Conservation (phyloP, 1,139 yeast genomes). For the Yamadazyma membranifaciens region DNA sequence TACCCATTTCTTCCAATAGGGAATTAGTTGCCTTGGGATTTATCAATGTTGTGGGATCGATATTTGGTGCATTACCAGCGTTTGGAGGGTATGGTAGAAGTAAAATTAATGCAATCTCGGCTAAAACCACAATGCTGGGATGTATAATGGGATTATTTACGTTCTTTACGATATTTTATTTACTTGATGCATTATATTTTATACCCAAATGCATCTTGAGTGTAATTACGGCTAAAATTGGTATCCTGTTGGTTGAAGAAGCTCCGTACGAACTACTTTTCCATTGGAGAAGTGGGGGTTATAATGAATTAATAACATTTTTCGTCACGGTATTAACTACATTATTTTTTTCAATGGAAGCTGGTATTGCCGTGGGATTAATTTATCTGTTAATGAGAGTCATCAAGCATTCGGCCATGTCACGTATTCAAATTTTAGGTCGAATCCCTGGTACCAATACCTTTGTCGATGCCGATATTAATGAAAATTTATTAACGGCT, state of each 20-base stretch:
- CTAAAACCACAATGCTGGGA: conserved; percentile 81
- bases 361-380: conserved; percentile 86
- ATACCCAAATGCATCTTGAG: conserved; percentile 82
- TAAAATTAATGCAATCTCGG: conserved; percentile 82
- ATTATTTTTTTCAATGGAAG: conserved; percentile 78
- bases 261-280: conserved; percentile 78
- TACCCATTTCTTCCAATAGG: conserved; percentile 71
- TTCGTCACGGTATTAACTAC: conserved; percentile 71
- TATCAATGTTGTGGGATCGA: conserved; percentile 63
- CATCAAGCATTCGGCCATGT: conserved; percentile 79
- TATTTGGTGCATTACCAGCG: conserved; percentile 82
- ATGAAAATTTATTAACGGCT: conserved; percentile 16
- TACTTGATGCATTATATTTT: conserved; percentile 64
- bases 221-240: conserved; percentile 79
- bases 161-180: conserved; percentile 57
- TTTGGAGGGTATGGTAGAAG: conserved; percentile 97
- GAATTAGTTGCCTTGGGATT: conserved; percentile 82
- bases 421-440: conserved; percentile 87
- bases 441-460: conserved; percentile 74
- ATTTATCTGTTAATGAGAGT: conserved; percentile 77
- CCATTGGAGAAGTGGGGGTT: conserved; percentile 74
- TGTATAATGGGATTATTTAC: conserved; percentile 77
- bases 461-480: conserved; percentile 74
- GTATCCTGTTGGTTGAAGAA: conserved; percentile 76
- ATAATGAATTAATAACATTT: conserved; percentile 74